A percentile compares a stretch with the other conserved stretches of the same genome.
Evolutionary conservation across 140 eudicot species (phyloP).

Genomic region (Senecio squalidus): DNA sequence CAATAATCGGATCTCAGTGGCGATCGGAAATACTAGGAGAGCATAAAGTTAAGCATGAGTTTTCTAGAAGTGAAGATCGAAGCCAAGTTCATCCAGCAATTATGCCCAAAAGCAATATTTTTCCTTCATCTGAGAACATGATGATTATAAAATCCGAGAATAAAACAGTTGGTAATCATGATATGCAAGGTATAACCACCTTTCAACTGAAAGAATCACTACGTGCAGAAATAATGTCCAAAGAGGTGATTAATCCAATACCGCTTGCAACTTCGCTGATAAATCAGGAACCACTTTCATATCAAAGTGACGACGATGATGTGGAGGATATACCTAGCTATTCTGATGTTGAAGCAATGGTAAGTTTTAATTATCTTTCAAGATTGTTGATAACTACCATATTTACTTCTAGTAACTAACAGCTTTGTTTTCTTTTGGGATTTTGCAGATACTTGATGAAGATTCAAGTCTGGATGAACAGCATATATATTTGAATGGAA

Average conservation of each 20-base stretch:
- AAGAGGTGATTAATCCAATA: constrained; percentile 15
- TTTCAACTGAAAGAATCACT: constrained; percentile 21
- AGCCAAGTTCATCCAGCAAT: constrained; percentile 10
- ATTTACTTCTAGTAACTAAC: neutral
- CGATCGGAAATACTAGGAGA: constrained; percentile 23
- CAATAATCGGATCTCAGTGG: constrained; percentile 28
- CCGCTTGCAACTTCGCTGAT: constrained; percentile 11
- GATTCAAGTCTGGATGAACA: constrained; percentile 53
- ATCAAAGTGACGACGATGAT: constrained; percentile 43
- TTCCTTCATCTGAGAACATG: constrained; percentile 17
- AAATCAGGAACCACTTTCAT: constrained; percentile 36
- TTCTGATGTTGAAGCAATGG: constrained; percentile 83
- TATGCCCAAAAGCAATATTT: constrained; percentile 6
- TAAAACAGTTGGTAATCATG: constrained; percentile 15
- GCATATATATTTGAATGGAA: constrained; percentile 22
- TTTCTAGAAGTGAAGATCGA: constrained; percentile 16
- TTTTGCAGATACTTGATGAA: constrained; percentile 67
- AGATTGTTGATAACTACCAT: neutral
- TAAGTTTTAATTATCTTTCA: constrained; percentile 17
- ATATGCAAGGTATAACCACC: neutral
- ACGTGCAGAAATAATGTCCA: constrained; percentile 22
- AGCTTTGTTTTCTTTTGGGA: neutral
- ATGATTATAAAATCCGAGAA: constrained; percentile 20
- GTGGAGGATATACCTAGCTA: constrained; percentile 42
- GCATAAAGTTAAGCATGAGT: constrained; percentile 28